Percentiles rank a stretch among this genome's conserved stretches.
Evolutionary conservation across 2,329 filamentous ascomycete species (phyloP).

Genomic region (Samsoniella hepiali): DNA sequence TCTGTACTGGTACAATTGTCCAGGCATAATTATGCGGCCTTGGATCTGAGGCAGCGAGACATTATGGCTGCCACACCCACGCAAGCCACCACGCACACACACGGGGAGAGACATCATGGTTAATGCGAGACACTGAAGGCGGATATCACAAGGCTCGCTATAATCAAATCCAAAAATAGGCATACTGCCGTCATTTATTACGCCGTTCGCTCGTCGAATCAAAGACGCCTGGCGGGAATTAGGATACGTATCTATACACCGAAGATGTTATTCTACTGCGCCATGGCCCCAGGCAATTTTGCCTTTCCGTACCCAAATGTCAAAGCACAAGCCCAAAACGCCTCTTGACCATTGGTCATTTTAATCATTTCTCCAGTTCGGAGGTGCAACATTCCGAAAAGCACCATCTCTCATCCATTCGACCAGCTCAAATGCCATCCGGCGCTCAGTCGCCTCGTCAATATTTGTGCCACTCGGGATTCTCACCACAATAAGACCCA

Average conservation of each 20-base stretch:
- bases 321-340: conserved; percentile 5
- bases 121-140: conserved; percentile 2
- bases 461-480: conserved; percentile 44
- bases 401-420: conserved; percentile 65
- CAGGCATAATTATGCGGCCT: neutral
- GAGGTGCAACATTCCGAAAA: conserved; percentile 34
- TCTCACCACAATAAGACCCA: conserved; percentile 53
- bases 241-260: neutral
- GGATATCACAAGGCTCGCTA: neutral
- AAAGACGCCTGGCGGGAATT: neutral
- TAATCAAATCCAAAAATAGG: neutral
- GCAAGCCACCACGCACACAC: neutral
- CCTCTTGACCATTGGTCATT: neutral
- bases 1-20: neutral
- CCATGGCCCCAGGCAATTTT: neutral
- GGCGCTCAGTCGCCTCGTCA: conserved; percentile 67
- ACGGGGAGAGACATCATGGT: neutral
- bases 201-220: conserved; percentile 5
- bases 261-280: neutral
- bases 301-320: conserved; percentile 1
- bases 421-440: conserved; percentile 81
- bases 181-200: conserved; percentile 2
- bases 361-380: conserved; percentile 23
- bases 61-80: neutral
- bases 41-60: conserved; percentile 5